Evolutionary conservation across 2,329 filamentous ascomycete species (phyloP).

Genomic region (Parastagonospora nodorum): DNA sequence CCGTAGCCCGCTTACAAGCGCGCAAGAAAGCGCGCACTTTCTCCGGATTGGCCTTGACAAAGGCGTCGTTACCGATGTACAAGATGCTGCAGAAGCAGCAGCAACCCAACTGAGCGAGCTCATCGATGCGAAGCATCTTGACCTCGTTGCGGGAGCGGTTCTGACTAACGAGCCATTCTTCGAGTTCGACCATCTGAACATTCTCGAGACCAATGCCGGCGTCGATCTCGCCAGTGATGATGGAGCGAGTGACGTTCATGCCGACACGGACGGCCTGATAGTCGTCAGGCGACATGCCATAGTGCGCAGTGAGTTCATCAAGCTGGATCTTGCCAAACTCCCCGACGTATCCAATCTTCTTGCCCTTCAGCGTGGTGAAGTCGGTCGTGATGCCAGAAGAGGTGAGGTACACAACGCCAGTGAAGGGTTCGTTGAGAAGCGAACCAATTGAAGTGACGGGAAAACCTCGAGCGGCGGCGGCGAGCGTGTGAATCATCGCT

Average conservation of each 20-base stretch:
- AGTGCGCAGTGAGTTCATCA: constrained; percentile 78
- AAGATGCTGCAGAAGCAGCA: constrained; percentile 85
- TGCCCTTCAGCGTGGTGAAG: constrained; percentile 75
- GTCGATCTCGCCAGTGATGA: constrained; percentile 73
- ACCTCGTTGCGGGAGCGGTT: constrained; percentile 69
- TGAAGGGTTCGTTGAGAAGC: constrained; percentile 79
- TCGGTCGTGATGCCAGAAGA: constrained; percentile 74
- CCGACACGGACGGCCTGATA: constrained; percentile 79
- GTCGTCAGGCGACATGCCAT: constrained; percentile 73
- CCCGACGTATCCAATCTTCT: constrained; percentile 78
- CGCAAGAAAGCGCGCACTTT: constrained; percentile 71
- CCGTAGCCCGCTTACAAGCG: constrained; percentile 75
- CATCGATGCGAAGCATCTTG: constrained; percentile 80
- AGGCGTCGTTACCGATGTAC: constrained; percentile 77
- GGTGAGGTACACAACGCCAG: constrained; percentile 77
- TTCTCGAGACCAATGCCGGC: constrained; percentile 80
- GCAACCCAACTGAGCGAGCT: constrained; percentile 78
- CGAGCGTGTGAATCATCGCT: constrained; percentile 82
- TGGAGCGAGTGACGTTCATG: constrained; percentile 80
- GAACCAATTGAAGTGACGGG: constrained; percentile 75
- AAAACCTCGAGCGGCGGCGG: constrained; percentile 76
- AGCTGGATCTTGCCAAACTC: constrained; percentile 85
- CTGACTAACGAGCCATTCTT: constrained; percentile 72
- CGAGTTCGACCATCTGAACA: constrained; percentile 81
- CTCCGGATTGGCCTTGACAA: constrained; percentile 68